Base-by-base conservation (phyloP, 1,284 basidiomycete genomes). In the Ganoderma boninense region DNA sequence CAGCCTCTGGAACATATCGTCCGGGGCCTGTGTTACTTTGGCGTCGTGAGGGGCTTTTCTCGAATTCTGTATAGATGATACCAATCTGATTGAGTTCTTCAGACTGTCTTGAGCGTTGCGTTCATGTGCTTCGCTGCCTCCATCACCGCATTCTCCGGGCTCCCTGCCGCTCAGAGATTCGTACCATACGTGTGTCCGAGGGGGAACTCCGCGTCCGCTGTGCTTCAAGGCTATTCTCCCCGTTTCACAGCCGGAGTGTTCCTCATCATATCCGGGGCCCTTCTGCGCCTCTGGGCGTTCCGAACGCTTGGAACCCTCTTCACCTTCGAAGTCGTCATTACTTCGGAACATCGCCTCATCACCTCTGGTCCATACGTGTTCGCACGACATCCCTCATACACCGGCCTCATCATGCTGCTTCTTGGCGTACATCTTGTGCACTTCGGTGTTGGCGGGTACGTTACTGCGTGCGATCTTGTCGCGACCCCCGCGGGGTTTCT, bases 311-410 rank as follows among this genome's bases (percentile, higher is more conserved):
- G 77, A 4, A 44, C 67, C 2, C 72, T 77, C 44, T 79, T 79
- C 71, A 79, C 77, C 14, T 79, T 77, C 68, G 76, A 79, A 64
- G 66, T 79, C 68, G 66, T 76, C 23, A 77, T 78, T 64, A 70
- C 70, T 3, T 67, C 71, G 8, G 62, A 69, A 29, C 77, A 79
- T 64, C 40, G 52, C 26, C 75, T 79, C 59, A 60, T 77, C 62
- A 78, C 72, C 11, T 66, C 69, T 0, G 79, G 77, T 2, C 78
- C 79, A 0, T 80, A 79, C 65, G 69, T 72, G 8, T 64, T 66
- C 67, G 77, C 76, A 29, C 76, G 77, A 1, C 79, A 80, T 54
- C 79, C 78, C 2, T 74, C 74, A 35, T 79, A 79, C 67, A 69
- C 73, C 2, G 70, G 67, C 46, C 26, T 66, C 13, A 64, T 67